phyloP scores from a whole-genome alignment of 257 asterid genomes.

The Solanum lignicaule region DNA sequence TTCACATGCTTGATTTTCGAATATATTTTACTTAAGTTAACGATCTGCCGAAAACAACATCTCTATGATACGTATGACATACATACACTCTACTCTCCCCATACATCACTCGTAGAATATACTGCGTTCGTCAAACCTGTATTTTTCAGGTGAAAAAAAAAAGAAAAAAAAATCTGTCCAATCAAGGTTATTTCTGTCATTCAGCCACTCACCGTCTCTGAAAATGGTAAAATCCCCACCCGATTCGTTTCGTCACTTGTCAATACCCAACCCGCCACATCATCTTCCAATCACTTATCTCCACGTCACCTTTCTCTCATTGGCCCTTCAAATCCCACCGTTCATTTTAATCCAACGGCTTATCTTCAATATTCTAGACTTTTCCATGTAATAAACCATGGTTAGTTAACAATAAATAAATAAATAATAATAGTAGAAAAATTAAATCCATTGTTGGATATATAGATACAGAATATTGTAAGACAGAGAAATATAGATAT shows the following conservation, averaged over 20 bases:
- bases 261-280: conserved; percentile 21
- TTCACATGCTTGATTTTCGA: not conserved
- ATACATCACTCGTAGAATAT: not conserved
- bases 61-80: not conserved
- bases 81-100: not conserved
- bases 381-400: conserved; percentile 14
- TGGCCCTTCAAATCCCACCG: conserved; percentile 7
- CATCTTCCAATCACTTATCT: conserved; percentile 30
- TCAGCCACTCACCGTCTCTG: not conserved
- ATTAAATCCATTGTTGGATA: not conserved
- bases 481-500: not conserved
- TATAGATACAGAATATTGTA: not conserved
- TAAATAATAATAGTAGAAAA: not conserved
- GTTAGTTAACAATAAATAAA: not conserved
- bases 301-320: conserved; percentile 25
- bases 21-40: not conserved
- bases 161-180: not conserved
- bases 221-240: conserved; percentile 9
- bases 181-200: conserved; percentile 16
- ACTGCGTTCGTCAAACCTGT: not conserved
- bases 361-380: conserved; percentile 29
- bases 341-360: conserved; percentile 27
- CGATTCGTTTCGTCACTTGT: conserved; percentile 18
- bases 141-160: not conserved
- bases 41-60: accelerated